Evolutionary conservation across 176 grass and related monocot species (phyloP).

Genomic region (Rhipidocladum racemiflorum): DNA sequence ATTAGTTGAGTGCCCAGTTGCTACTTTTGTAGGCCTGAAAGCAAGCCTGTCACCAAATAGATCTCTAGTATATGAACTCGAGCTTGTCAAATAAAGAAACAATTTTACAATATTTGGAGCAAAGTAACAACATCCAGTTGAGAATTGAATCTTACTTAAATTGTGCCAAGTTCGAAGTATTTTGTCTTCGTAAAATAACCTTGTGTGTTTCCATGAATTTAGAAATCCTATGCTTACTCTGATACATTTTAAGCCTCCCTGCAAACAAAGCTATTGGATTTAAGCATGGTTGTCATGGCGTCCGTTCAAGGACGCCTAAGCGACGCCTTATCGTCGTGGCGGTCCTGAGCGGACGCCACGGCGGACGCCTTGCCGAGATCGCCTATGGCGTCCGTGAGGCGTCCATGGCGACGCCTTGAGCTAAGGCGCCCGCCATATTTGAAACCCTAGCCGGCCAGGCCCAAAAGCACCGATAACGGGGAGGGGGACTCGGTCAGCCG

Average conservation of each 20-base stretch:
- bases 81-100: neutral
- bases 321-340: no score
- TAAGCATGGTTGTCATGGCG: no score
- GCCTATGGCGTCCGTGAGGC: no score
- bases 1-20: neutral
- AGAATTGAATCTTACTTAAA: neutral
- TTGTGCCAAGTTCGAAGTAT: neutral
- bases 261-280: neutral
- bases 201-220: neutral
- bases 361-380: no score
- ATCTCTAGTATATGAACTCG: neutral
- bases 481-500: no score
- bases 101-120: neutral
- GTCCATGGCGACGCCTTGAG: no score
- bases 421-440: no score
- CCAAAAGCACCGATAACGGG: no score
- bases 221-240: neutral
- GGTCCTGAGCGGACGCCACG: no score
- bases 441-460: no score
- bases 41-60: neutral
- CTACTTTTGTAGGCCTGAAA: neutral
- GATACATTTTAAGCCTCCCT: neutral
- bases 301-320: no score
- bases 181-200: neutral
- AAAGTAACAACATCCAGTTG: neutral